Base-by-base conservation (phyloP, 768 basidiomycete species). In the Agaricus blazei region DNA sequence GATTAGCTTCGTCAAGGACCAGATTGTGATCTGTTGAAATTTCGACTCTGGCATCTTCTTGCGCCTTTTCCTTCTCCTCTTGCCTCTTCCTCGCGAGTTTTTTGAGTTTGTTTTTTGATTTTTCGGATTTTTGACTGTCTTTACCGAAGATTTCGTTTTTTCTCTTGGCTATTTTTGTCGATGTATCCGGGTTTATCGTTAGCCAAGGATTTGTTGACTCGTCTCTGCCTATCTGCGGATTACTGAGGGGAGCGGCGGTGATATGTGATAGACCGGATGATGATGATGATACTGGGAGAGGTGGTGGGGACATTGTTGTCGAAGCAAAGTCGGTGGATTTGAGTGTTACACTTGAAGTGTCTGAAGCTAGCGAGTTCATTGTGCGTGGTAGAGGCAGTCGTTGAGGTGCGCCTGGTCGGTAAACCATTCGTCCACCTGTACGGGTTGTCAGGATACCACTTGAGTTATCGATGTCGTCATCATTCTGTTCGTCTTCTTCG, bases 151-250 rank as follows among this genome's bases (percentile, higher is more conserved):
- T 75, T 56, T 87, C 81, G 67, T 93, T 95, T 58, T 80, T 81
- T 67, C 88, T 92, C 57, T 83, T 82, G 0, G 83, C 72, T 2
- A 74, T 69, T 51, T 83, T 87, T 15, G 50, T 26, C 7, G 60
- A 56, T 6, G 51, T 29, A 3, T 75, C 63, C 1, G 73, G 48
- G 6, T 65, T 63, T 8, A 59, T 61, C 1, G 71, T 69, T 15
- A 97, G 84, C 93, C 96, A 98, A 9, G 95, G 95, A 67, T 98
- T 98, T 19, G 19, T 19, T 56, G 67, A 48, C 28, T 67, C 64
- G 36, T 65, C 59, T 28, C 15, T 23, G 26, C n/a, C 52, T 8
- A 9, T 45, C 9, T 7, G 44, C 9, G 28, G 43, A 38, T 40
- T n/a, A 36, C 31, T 41, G 27, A 14, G 55, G 29, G 27, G 47